Evolutionary conservation across 495 filamentous ascomycete genomes (phyloP).

Genomic region (Penicillium waksmanii): DNA sequence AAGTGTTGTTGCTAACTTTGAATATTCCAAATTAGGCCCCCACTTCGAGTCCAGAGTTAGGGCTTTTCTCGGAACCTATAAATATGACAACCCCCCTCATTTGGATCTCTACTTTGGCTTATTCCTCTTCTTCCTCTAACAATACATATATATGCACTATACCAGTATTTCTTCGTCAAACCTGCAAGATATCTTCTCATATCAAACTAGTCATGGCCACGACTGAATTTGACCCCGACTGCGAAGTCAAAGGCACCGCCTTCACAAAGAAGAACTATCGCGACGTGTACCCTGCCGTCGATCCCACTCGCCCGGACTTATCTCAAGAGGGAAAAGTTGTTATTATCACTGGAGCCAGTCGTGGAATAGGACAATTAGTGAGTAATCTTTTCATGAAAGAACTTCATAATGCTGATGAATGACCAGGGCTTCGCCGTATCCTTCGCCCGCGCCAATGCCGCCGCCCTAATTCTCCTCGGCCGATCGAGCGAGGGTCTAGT

Average conservation of each 20-base stretch:
- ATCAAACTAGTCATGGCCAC: constrained; percentile 10
- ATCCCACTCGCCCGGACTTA: constrained; percentile 33
- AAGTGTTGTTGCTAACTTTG: too few relatives aligned
- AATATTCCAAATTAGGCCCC: not conserved
- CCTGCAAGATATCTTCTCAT: not conserved
- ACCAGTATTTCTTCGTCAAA: not conserved
- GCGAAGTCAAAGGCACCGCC: constrained; percentile 24
- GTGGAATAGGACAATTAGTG: constrained; percentile 37
- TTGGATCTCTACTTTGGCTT: not conserved
- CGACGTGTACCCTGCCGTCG: constrained; percentile 41
- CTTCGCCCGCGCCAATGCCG: constrained; percentile 17
- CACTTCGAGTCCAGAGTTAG: not conserved
- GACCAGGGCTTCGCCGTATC: constrained; percentile 18
- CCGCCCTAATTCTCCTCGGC: constrained; percentile 27
- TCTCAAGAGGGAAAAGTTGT: constrained; percentile 41
- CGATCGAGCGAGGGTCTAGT: constrained; percentile 29
- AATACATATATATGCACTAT: not conserved
- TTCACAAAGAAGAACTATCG: constrained; percentile 28
- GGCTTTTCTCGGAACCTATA: constrained; percentile 4
- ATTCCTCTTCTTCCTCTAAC: not conserved
- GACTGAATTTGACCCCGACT: constrained; percentile 6
- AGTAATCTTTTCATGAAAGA: not conserved
- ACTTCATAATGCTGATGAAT: not conserved
- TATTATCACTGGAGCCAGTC: constrained; percentile 43
- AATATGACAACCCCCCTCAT: not conserved